These are phyloP conservation scores for Leccinum insolens DNA, from an alignment of 1,284 basidiomycete genomes.

Conservation along the genomic window DNA sequence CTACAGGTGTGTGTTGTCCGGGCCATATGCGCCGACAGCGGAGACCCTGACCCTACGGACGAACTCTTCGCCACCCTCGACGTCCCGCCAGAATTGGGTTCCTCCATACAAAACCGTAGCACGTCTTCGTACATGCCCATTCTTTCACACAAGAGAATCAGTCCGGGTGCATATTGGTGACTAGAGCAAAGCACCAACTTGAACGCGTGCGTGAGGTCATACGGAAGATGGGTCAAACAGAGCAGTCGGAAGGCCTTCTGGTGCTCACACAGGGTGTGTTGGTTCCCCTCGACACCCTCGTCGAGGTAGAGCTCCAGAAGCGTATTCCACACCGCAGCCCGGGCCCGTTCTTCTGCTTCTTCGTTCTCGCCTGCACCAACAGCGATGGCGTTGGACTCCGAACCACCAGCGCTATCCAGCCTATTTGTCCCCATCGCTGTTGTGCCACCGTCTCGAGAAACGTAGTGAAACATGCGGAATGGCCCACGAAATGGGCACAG, in stretches of 20 bases:
- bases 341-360: conserved; percentile 67
- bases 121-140: conserved; percentile 97
- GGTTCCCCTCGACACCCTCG: conserved; percentile 23
- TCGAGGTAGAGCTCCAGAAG: conserved; percentile 89
- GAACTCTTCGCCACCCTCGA: background rate
- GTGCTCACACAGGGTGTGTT: conserved; percentile 13
- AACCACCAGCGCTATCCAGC: conserved; percentile 45
- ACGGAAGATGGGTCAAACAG: conserved; percentile 67
- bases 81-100: conserved; percentile 39
- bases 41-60: conserved; percentile 13
- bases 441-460: conserved; percentile 90
- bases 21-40: conserved; percentile 74
- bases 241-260: conserved; percentile 75
- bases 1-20: conserved; percentile 75
- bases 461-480: conserved; percentile 56
- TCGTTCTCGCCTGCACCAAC: conserved; percentile 42
- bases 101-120: conserved; percentile 88
- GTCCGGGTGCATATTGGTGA: conserved; percentile 77
- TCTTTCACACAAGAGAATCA: conserved; percentile 90
- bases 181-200: conserved; percentile 81
- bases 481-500: conserved; percentile 95
- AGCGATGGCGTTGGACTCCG: conserved; percentile 11
- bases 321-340: conserved; percentile 94
- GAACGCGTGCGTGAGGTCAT: conserved; percentile 89
- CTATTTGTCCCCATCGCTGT: conserved; percentile 76